Evolutionary conservation across 1,139 yeast genomes (phyloP), one percentile per base, ranked within the genome.

Genomic region (Saccharomyces hybrid): DNA sequence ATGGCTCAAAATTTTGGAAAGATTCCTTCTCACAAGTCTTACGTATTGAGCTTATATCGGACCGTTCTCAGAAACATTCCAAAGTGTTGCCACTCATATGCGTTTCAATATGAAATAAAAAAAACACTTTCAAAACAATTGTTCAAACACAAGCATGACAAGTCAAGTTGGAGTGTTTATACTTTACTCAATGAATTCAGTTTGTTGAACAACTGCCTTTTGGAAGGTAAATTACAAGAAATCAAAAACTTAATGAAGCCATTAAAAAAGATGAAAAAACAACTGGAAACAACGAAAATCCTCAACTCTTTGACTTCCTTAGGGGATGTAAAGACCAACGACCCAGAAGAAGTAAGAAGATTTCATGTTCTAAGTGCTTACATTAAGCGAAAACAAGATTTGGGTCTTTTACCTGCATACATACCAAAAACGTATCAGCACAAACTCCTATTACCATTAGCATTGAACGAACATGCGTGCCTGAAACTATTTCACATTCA

Each of bases 141-240:
- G 6, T 38, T 48, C 32, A 58, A 59, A 49, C 62, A 64, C 48
- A 60, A 56, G 28, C 48, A 51, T 31, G 62, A 64, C 50, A 61
- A 58, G 48, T 65, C 70, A 2, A 60, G 68, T 50, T 67, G 68
- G 68, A 53, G 54, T 14, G 63, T 64, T 1, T 57, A 55, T 42
- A 50, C 49, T 2, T 50, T 57, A 8, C 41, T 68, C 32, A 30
- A 56, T 8, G 52, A 59, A 27, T 41, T 67, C 44, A 52, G 49
- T 8, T 20, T 38, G 23, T 49, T 63, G n/a, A 63, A 62, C 50
- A 20, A 47, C 8, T 31, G 25, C 13, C 44, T 64, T 20, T 28
- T 51, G 27, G 49, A 51, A 6, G 48, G 53, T 14, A 52, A 58
- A 16, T 32, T 54, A 2, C 31, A 52, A 27, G 44, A 57, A 14